These are phyloP conservation scores for Aspergillus taichungensis DNA, from an alignment of 495 filamentous ascomycete genomes.

Conservation along the genomic window DNA sequence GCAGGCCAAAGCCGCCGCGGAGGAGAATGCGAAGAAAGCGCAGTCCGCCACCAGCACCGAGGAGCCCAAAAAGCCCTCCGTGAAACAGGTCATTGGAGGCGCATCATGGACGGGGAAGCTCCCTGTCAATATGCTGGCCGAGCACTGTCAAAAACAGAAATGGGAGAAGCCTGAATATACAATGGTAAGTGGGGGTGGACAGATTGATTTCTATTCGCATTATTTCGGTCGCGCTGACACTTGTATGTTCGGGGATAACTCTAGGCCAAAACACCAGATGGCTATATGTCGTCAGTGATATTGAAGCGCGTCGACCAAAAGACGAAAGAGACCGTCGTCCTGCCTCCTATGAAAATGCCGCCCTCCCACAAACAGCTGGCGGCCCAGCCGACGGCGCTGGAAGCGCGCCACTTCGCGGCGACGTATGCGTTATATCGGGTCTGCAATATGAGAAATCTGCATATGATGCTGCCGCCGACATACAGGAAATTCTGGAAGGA, in stretches of 20 bases:
- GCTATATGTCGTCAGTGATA: conserved; percentile 70
- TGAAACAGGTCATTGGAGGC: conserved; percentile 84
- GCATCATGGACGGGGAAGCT: conserved; percentile 97
- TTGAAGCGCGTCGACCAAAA: conserved; percentile 73
- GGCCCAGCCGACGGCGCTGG: conserved; percentile 63
- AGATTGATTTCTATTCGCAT: too few species aligned
- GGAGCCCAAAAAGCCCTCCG: conserved; percentile 65
- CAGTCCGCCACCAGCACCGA: conserved; percentile 34
- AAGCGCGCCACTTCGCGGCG: conserved; percentile 88
- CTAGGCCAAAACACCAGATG: conserved; percentile 45
- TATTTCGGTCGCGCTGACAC: too few species aligned
- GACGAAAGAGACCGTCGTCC: conserved; percentile 60
- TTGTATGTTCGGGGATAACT: too few species aligned
- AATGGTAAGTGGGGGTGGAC: conserved; percentile 43
- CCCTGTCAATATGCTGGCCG: conserved; percentile 82
- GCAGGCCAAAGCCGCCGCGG: conserved; percentile 35
- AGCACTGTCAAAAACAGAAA: conserved; percentile 90
- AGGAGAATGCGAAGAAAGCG: conserved; percentile 21
- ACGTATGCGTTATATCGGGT: conserved; percentile 85
- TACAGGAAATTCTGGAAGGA: conserved; percentile 84
- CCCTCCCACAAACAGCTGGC: conserved; percentile 59
- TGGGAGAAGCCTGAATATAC: conserved; percentile 93
- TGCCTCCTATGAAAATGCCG: conserved; percentile 79
- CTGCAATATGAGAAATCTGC: conserved; percentile 86
- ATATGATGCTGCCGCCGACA: conserved; percentile 87